These are phyloP conservation scores for Trichosporon sp. DNA, from an alignment of 1,284 basidiomycete species.

Conservation along the genomic window DNA sequence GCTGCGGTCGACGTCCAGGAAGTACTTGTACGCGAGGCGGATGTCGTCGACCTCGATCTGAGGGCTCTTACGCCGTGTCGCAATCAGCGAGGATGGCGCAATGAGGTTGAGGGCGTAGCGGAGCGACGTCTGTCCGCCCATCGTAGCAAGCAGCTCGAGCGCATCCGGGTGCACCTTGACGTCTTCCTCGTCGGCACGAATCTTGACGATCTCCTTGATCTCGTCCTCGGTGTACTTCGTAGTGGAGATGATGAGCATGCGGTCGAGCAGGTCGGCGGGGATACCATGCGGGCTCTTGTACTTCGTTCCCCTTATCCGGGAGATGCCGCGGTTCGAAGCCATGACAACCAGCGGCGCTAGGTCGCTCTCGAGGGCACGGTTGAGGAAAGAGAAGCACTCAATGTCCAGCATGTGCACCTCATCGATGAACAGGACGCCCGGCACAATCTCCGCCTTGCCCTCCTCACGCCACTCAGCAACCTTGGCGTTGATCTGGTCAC, in stretches of 20 bases:
- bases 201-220: conserved; percentile 84
- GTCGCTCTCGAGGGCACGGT: conserved; percentile 89
- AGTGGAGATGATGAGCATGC: conserved; percentile 92
- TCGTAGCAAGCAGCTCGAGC: conserved; percentile 68
- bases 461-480: conserved; percentile 98
- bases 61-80: conserved; percentile 70
- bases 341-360: conserved; percentile 94
- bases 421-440: conserved; percentile 88
- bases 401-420: conserved; percentile 99
- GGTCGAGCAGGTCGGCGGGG: conserved; percentile 88
- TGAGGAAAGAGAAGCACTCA: conserved; percentile 98
- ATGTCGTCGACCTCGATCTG: conserved; percentile 78
- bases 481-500: conserved; percentile 94
- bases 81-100: conserved; percentile 77
- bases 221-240: conserved; percentile 80
- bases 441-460: conserved; percentile 96
- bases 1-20: conserved; percentile 92
- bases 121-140: conserved; percentile 78
- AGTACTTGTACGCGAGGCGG: conserved; percentile 75
- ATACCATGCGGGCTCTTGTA: conserved; percentile 92
- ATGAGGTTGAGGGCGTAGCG: conserved; percentile 90
- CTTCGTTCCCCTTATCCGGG: conserved; percentile 89
- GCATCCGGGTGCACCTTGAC: conserved; percentile 76
- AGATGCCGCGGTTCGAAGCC: conserved; percentile 94
- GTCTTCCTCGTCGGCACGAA: conserved; percentile 93